Evolutionary conservation across 495 filamentous ascomycete genomes (phyloP), one percentile per base, ranked within the genome.

Genomic region (Penicillium verhagenii): DNA sequence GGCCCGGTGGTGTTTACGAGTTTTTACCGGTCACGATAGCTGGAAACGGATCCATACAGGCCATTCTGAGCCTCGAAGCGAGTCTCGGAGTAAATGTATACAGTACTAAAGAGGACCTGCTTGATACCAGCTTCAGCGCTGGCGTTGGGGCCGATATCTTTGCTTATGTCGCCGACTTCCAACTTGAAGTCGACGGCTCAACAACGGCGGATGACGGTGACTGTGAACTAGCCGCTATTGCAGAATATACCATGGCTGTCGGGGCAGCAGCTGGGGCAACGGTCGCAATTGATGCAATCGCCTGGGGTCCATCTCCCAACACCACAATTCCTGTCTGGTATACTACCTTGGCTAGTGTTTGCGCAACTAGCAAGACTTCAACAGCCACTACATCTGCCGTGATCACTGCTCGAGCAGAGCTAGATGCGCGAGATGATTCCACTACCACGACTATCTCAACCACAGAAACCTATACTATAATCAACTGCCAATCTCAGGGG

Each of bases 1-100:
- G 77, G 38, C 75, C 76, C 45, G 79, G 79, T 31, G 82, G 70
- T 24, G 53, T 71, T n/a, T 82, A 79, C 58, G 79, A 83, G 54
- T 82, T 85, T 50, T 73, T 85, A 13, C 81, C 82, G 4, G 75
- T 83, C 11, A 76, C 68, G 2, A 65, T 82, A 13, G 56, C 68
- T 51, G 71, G 65, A 25, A 66, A 68, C 16, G 69, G 68, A 4
- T 71, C 70, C 9, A 57, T 76, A 5, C 65, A 66, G 4, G 82
- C 75, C 0, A 48, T 76, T 10, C 64, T 85, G 1, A 75, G 31
- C 16, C 23, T 54, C 1, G 28, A 45, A 31, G 33, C 42, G n/a
- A 51, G 31, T 13, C 23, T 56, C 71, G 80, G 80, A 2, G 56
- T 82, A 38, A 59, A 71, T 33, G 14, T 79, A 20, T 48, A 47